Evolutionary conservation across 2,329 filamentous ascomycete genomes (phyloP), one percentile per base, ranked within the genome.

Genomic region (Thelonectria discophora): DNA sequence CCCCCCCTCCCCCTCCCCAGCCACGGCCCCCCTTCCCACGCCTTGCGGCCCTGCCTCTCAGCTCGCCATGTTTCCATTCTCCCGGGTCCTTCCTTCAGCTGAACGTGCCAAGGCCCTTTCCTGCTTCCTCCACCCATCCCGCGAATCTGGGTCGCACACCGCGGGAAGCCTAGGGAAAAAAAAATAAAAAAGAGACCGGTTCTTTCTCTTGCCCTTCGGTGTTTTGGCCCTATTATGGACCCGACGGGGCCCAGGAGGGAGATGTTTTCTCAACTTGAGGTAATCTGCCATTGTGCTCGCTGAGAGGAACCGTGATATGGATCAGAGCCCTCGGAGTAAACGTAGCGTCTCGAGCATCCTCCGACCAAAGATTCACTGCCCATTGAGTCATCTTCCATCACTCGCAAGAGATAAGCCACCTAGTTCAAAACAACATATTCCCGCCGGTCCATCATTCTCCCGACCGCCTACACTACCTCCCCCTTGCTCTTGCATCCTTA

Each of bases 61-160:
- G 53, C 58, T 51, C 58, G 43, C 46, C 53, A 42, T 53, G 24
- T 57, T 42, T 12, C 45, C 37, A 50, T 42, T 30, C 37, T 43
- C 53, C 53, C 42, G 34, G 53, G 50, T 52, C 8, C 8, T 30
- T 30, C 27, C 58, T 53, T 61, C 58, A 61, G 53, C 58, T 61
- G 58, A 27, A 30, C 45, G 37, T 17, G 53, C 48, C 42, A 34
- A 20, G 18, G 21, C 47, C 34, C 27, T 53, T 24, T 43, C 43
- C 24, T 21, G 34, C 15, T 32, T 30, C 13, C 48, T 56, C 48
- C 58, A 57, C 53, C 39, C 24, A 47, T 57, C 48, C 58, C 53
- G 34, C 27, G 58, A 43, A 45, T 53, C 48, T 53, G 58, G 58
- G 53, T 61, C 58, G 21, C 21, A 6, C 21, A 42, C 34, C 12